Evolutionary conservation across 2,329 filamentous ascomycete genomes (phyloP).

Genomic region (Fusarium compactum): DNA sequence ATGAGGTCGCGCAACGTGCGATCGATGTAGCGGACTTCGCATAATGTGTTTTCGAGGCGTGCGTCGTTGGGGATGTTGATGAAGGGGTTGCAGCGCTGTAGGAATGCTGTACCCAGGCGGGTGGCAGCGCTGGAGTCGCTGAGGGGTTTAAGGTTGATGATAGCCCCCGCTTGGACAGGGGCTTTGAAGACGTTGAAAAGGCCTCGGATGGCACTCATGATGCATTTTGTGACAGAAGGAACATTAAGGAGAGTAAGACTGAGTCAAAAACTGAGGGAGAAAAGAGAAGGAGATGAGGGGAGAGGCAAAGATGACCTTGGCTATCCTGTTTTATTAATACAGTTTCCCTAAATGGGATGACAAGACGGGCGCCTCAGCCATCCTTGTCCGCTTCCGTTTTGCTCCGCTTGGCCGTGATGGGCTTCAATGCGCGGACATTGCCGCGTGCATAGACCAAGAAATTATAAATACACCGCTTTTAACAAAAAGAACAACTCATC

Average conservation of each 20-base stretch:
- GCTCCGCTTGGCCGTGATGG: constrained; percentile 27
- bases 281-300: background rate
- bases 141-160: constrained; percentile 22
- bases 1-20: constrained; percentile 18
- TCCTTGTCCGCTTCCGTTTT: constrained; percentile 25
- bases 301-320: constrained; percentile 1
- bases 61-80: constrained; percentile 23
- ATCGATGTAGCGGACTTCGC: constrained; percentile 32
- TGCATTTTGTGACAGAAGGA: constrained; percentile 24
- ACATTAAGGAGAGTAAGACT: background rate
- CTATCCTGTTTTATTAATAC: constrained; percentile 21
- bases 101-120: constrained; percentile 24
- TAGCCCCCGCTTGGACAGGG: constrained; percentile 1
- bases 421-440: constrained; percentile 22
- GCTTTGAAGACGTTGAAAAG: constrained; percentile 30
- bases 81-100: constrained; percentile 32
- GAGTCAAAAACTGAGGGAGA: background rate
- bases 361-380: constrained; percentile 17
- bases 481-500: constrained; percentile 10
- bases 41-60: constrained; percentile 26
- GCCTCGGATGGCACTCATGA: constrained; percentile 35
- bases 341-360: constrained; percentile 13
- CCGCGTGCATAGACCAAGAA: constrained; percentile 21
- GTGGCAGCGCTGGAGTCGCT: constrained; percentile 9
- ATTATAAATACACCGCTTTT: background rate